Conservation (phyloP, 352 stramenopile species). For the Phytophthora palmivora region DNA sequence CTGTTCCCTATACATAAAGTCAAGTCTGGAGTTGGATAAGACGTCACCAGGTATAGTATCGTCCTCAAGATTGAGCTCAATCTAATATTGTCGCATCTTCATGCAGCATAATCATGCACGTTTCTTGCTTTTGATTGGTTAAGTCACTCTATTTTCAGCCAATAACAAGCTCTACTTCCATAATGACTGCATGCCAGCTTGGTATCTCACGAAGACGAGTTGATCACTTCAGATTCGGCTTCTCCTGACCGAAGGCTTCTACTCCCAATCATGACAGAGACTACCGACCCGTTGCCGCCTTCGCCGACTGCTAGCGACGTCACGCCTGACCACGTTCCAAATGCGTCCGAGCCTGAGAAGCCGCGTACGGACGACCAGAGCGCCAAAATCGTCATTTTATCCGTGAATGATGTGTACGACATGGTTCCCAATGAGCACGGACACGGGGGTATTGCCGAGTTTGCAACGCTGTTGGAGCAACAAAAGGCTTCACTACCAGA, state of each 20-base stretch:
- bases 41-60: no score
- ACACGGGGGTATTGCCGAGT: conserved; percentile 62
- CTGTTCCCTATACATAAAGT: no score
- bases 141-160: no score
- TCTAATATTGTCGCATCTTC: no score
- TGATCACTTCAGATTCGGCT: conserved; percentile 27
- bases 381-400: conserved; percentile 61
- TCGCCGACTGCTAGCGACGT: conserved; percentile 13
- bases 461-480: conserved; percentile 65
- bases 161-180: neutral
- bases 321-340: conserved; percentile 3
- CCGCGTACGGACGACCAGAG: conserved; percentile 26
- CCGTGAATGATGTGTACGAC: conserved; percentile 83
- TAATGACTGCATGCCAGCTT: no score
- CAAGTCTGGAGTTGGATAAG: no score
- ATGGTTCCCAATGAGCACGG: conserved; percentile 71
- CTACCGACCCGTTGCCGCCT: conserved; percentile 18
- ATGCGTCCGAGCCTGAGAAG: conserved; percentile 13
- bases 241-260: conserved; percentile 1
- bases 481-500: conserved; percentile 50
- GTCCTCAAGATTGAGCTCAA: no score
- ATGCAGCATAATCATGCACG: no score
- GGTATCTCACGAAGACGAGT: no score
- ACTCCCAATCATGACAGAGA: conserved; percentile 24
- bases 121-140: no score